phyloP scores from a whole-genome alignment of 176 grass and related monocot genomes.

The Neostapfia colusana region DNA sequence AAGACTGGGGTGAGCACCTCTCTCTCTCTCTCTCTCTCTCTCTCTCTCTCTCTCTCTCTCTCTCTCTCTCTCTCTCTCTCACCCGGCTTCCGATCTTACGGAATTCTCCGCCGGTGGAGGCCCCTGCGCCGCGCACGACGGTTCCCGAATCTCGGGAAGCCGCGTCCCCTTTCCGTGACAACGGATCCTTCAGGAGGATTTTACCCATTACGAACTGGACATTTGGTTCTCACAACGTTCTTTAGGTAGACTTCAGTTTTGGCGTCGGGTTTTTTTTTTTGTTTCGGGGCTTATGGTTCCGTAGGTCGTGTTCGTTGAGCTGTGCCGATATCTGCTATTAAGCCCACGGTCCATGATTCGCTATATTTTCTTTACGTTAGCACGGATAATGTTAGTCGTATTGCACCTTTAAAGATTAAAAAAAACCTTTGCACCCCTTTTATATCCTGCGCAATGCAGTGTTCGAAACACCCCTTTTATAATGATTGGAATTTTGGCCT shows the following conservation, averaged over 20 bases:
- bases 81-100: too few relatives aligned
- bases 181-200: too few relatives aligned
- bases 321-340: background rate
- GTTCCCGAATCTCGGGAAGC: background rate
- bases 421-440: background rate
- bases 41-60: background rate
- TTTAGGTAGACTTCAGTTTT: background rate
- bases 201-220: background rate
- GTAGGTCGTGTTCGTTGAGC: background rate
- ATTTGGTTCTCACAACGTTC: background rate
- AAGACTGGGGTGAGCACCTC: constrained; percentile 57
- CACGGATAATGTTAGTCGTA: background rate
- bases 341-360: background rate
- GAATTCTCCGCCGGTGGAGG: background rate
- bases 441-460: background rate
- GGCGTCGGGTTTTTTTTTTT: background rate
- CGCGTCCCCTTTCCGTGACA: background rate
- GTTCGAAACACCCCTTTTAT: background rate
- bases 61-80: too few relatives aligned
- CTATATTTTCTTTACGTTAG: background rate
- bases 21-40: background rate
- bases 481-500: background rate
- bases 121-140: too few relatives aligned
- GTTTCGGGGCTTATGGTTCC: background rate
- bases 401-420: background rate